These are phyloP conservation scores for Phyllosticta citriasiana DNA, from an alignment of 2,329 filamentous ascomycete species.

Conservation along the genomic window DNA sequence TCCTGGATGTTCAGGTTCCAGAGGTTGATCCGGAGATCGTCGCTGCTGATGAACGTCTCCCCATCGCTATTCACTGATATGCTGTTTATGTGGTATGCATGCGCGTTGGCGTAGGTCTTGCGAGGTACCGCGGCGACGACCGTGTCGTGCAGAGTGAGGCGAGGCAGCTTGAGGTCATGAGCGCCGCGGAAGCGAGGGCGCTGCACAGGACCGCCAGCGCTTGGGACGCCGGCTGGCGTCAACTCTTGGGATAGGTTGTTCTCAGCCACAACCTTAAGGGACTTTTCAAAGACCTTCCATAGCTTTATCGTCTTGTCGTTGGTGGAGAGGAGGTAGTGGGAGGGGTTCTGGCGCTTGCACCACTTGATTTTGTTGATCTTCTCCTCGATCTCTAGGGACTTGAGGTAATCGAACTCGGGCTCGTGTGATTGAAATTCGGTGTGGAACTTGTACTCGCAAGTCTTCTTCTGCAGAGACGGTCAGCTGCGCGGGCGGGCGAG, in stretches of 20 bases:
- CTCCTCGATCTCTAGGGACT: conserved; percentile 98
- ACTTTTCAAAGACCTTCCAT: conserved; percentile 99
- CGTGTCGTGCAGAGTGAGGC: conserved; percentile 95
- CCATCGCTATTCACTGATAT: conserved; percentile 99
- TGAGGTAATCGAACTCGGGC: conserved; percentile 98
- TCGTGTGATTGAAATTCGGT: conserved; percentile 99
- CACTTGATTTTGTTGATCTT: conserved; percentile 99
- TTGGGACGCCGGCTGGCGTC: conserved; percentile 62
- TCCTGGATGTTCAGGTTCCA: conserved; percentile 99
- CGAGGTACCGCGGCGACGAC: conserved; percentile 94
- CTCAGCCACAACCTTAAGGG: conserved; percentile 94
- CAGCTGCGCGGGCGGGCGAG: conserved; percentile 1
- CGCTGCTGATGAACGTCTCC: conserved; percentile 98
- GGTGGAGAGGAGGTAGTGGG: conserved; percentile 93
- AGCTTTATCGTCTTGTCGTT: conserved; percentile 99
- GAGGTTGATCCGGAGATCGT: conserved; percentile 93
- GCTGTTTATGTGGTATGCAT: conserved; percentile 99
- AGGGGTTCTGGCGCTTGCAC: conserved; percentile 96
- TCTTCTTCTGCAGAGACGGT: conserved; percentile 70
- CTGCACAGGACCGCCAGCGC: conserved; percentile 69
- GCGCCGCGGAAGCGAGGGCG: conserved; percentile 71
- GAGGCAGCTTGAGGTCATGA: conserved; percentile 80
- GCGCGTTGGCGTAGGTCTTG: conserved; percentile 94
- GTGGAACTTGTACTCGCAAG: conserved; percentile 99
- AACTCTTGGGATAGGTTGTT: conserved; percentile 96